Evolutionary conservation across 2,329 filamentous ascomycete species (phyloP).

Genomic region (Phaeosphaeriaceae sp.): DNA sequence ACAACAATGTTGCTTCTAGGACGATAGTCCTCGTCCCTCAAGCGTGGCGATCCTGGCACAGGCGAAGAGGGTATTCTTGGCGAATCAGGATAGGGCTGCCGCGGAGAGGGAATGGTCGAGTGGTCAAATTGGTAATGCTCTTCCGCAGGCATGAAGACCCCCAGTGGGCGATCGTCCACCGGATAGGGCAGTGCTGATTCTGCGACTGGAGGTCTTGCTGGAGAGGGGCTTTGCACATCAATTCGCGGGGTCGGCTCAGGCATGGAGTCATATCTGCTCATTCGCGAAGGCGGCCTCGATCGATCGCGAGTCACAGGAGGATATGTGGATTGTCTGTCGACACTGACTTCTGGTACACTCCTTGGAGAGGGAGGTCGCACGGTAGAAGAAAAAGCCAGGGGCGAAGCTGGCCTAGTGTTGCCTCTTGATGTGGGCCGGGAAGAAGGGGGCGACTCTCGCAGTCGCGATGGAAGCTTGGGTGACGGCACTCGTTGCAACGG

Average conservation of each 20-base stretch:
- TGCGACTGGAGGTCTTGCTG: conserved; percentile 32
- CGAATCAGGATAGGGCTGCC: conserved; percentile 31
- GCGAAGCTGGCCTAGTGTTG: conserved; percentile 32
- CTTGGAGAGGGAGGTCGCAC: conserved; percentile 23
- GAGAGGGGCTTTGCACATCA: conserved; percentile 42
- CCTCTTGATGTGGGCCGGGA: conserved; percentile 39
- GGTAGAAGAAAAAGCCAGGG: conserved; percentile 29
- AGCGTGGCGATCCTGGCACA: conserved; percentile 28
- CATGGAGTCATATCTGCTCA: conserved; percentile 38
- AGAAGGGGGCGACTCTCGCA: conserved; percentile 29
- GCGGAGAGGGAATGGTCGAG: conserved; percentile 27
- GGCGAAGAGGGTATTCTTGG: conserved; percentile 29
- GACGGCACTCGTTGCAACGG: conserved; percentile 32
- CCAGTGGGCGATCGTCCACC: conserved; percentile 48
- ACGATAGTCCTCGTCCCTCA: conserved; percentile 19
- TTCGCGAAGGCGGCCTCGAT: conserved; percentile 36
- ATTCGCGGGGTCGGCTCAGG: conserved; percentile 39
- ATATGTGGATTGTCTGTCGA: conserved; percentile 42
- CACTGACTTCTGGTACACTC: conserved; percentile 30
- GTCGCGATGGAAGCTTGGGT: conserved; percentile 35
- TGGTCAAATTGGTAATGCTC: conserved; percentile 50
- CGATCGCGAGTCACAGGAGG: conserved; percentile 33
- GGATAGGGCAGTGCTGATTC: conserved; percentile 52
- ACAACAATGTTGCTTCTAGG: conserved; percentile 13
- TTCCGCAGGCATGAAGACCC: conserved; percentile 53